Base-by-base conservation (phyloP, 306 rosid genomes). In the Inga laurina region DNA sequence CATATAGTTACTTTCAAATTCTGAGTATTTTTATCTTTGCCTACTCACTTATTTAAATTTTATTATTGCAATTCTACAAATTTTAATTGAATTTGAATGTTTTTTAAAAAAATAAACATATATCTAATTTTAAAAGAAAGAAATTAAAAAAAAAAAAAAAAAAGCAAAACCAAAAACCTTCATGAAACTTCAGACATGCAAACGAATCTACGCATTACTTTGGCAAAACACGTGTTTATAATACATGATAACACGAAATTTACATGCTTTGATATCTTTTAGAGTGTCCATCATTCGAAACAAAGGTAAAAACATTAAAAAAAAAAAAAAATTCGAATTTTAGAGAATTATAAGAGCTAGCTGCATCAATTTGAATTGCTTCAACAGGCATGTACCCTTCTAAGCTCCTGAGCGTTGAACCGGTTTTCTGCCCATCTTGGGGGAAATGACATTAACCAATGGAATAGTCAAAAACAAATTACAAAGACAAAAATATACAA, bases 401-500 rank as follows among this genome's bases (percentile, higher is more conserved):
- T 21, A 41, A 70, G 43, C 32, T 11, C 13, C 39, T 61, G 15
- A 61, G 16, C 24, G 16, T 44, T 45, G 12, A 27, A 45, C 85
- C 67, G 43, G 70, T 59, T 75, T 82, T 76, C 82, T 79, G 72
- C 85, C 64, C 80, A 81, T 68, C 76, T 83, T 68, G 41, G 81
- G 64, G 75, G 45, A 81, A 81, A 67, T 74, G 65, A 82, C 84
- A 87, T 84, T 74, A 69, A 85, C 64, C 79, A 71, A 86, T 65
- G 81, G 86, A 88, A 86, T 85, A 82, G 86, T 82, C 80, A 89
- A 65, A 89, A 85, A 62, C 85, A 77, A 86, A 81, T 56, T 87
- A 85, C 72, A 79, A 79, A 64, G 57, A 85, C 79, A 87, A 81
- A 83, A 65, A 89, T 90, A 91, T 91, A 86, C 93, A 91, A 82